Percentiles rank a stretch among this genome's conserved stretches.
Evolutionary conservation across 1,284 basidiomycete genomes (phyloP).

Genomic region (Cutaneotrichosporon mucoides): DNA sequence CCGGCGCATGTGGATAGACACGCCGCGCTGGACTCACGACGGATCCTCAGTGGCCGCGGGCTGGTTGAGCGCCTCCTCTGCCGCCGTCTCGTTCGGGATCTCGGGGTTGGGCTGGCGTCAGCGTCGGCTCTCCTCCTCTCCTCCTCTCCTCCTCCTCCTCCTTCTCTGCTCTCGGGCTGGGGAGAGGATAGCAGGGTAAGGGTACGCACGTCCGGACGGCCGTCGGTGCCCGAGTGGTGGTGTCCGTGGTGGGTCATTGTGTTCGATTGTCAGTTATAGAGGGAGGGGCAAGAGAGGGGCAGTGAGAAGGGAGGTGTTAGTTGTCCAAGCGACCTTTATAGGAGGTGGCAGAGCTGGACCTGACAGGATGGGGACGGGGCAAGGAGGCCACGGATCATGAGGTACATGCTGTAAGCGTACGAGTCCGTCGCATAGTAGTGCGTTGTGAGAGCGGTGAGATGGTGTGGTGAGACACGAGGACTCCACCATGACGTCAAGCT

Average conservation of each 20-base stretch:
- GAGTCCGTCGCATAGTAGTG: too few species aligned
- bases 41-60: conserved; percentile 14
- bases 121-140: background rate
- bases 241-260: conserved; percentile 18
- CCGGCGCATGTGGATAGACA: background rate
- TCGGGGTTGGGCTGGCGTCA: conserved; percentile 5
- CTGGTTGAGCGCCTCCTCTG: conserved; percentile 13
- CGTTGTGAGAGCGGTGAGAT: too few species aligned
- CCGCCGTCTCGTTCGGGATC: conserved; percentile 14
- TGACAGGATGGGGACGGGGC: too few species aligned
- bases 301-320: background rate
- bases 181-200: background rate
- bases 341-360: background rate
- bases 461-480: too few species aligned
- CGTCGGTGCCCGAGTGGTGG: conserved; percentile 16
- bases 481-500: too few species aligned
- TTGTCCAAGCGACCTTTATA: background rate
- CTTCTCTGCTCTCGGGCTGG: background rate
- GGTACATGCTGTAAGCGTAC: too few species aligned
- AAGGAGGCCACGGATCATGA: too few species aligned
- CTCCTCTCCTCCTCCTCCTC: background rate
- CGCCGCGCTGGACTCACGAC: conserved; percentile 1
- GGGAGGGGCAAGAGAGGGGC: background rate
- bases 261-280: background rate
- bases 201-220: background rate